A percentile compares a stretch with the other conserved stretches of the same genome.
These are phyloP conservation scores for Castanea crenata DNA, from an alignment of 306 rosid species.

Conservation along the genomic window DNA sequence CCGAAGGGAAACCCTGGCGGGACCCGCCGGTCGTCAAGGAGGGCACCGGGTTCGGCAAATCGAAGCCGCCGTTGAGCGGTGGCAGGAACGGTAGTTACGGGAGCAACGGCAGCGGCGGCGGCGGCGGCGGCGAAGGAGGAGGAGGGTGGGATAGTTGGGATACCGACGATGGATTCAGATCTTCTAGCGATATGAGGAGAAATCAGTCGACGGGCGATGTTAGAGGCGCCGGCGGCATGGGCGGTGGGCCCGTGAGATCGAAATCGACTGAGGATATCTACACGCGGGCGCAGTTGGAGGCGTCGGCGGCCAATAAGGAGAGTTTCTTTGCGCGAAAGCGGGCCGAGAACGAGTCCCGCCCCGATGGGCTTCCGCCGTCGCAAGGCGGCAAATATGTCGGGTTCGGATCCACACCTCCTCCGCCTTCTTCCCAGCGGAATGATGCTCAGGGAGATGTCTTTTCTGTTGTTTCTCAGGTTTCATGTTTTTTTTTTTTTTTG, in stretches of 20 bases:
- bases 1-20: slow-evolving; percentile 90
- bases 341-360: slow-evolving; percentile 70
- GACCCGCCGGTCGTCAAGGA: slow-evolving; percentile 89
- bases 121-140: too few relatives aligned
- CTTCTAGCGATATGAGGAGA: slow-evolving; percentile 59
- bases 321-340: slow-evolving; percentile 61
- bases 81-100: slow-evolving; percentile 21
- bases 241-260: slow-evolving; percentile 51
- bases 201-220: slow-evolving; percentile 81
- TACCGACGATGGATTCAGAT: slow-evolving; percentile 56
- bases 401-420: slow-evolving; percentile 65
- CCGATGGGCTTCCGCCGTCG: slow-evolving; percentile 88
- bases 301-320: slow-evolving; percentile 87
- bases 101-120: slow-evolving; percentile 1
- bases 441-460: slow-evolving; percentile 58
- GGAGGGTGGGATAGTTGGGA: slow-evolving; percentile 93
- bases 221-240: slow-evolving; percentile 38
- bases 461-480: slow-evolving; percentile 92
- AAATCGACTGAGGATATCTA: slow-evolving; percentile 78
- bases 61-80: slow-evolving; percentile 62
- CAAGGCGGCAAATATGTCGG: slow-evolving; percentile 99
- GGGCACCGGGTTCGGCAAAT: slow-evolving; percentile 35
- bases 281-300: slow-evolving; percentile 68
- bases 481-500: not conserved
- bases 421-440: slow-evolving; percentile 44